These are phyloP conservation scores for Hippophae tibetana DNA, from an alignment of 306 rosid species.

Conservation along the genomic window DNA sequence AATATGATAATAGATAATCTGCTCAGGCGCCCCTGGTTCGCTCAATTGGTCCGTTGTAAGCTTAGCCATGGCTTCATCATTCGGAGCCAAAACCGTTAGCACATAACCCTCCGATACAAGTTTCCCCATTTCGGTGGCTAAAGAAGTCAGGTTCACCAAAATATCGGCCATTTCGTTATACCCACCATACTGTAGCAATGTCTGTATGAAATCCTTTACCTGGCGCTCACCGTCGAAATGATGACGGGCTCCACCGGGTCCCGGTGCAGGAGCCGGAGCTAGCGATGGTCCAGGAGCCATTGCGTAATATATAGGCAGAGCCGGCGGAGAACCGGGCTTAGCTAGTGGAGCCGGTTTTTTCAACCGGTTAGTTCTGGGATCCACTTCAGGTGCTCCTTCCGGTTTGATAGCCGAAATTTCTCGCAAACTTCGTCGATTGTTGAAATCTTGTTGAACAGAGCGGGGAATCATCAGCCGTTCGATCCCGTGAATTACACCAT, in stretches of 20 bases:
- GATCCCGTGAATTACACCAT: conserved; percentile 25
- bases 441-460: conserved; percentile 21
- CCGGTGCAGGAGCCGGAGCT: conserved; percentile 28
- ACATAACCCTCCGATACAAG: conserved; percentile 29
- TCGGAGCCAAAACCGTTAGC: conserved; percentile 25
- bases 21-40: conserved; percentile 31
- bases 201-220: conserved; percentile 24
- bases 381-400: conserved; percentile 28
- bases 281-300: conserved; percentile 24
- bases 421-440: conserved; percentile 17
- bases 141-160: conserved; percentile 21
- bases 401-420: conserved; percentile 21
- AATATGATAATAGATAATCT: conserved; percentile 22
- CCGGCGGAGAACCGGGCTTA: conserved; percentile 23
- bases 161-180: conserved; percentile 27
- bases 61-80: conserved; percentile 32
- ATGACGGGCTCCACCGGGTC: conserved; percentile 25
- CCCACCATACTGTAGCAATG: conserved; percentile 21
- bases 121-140: conserved; percentile 26
- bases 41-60: conserved; percentile 25
- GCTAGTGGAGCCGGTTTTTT: conserved; percentile 19
- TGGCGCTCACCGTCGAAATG: conserved; percentile 21
- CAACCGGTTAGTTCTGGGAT: conserved; percentile 23
- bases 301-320: conserved; percentile 16
- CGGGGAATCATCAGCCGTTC: conserved; percentile 22